Percentiles rank a stretch among this genome's conserved stretches.
Evolutionary conservation across 2,329 filamentous ascomycete species (phyloP).

Genomic region (Allantophomopsis lycopodina): DNA sequence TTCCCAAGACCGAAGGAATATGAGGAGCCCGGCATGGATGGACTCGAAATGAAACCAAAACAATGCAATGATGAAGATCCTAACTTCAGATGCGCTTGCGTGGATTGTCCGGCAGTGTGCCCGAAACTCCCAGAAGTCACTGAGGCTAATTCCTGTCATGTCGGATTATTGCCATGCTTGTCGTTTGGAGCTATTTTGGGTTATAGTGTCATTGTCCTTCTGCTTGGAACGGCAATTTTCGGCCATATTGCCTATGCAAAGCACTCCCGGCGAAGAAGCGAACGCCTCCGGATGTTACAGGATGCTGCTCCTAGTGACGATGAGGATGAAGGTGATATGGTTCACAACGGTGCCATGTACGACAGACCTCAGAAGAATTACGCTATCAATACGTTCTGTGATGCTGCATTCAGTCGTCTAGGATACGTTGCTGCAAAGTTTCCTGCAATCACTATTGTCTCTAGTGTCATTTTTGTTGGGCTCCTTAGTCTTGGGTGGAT

Average conservation of each 20-base stretch:
- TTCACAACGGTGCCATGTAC: slow-evolving; percentile 62
- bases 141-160: slow-evolving; percentile 57
- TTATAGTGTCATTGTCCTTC: slow-evolving; percentile 63
- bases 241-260: slow-evolving; percentile 66
- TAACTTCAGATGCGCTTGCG: slow-evolving; percentile 77
- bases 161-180: slow-evolving; percentile 80
- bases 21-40: slow-evolving; percentile 53
- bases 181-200: slow-evolving; percentile 85
- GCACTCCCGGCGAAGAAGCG: slow-evolving; percentile 61
- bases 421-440: slow-evolving; percentile 73
- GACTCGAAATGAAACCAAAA: slow-evolving; percentile 60
- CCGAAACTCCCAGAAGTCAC: slow-evolving; percentile 68
- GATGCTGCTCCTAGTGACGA: slow-evolving; percentile 78
- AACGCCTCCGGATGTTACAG: slow-evolving; percentile 75
- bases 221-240: slow-evolving; percentile 50
- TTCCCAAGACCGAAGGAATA: slow-evolving; percentile 52
- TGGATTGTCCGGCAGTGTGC: slow-evolving; percentile 82
- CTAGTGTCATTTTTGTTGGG: slow-evolving; percentile 61
- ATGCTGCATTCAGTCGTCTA: slow-evolving; percentile 65
- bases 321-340: slow-evolving; percentile 81
- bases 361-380: slow-evolving; percentile 73
- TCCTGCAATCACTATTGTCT: slow-evolving; percentile 67
- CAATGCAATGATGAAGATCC: slow-evolving; percentile 84
- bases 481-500: slow-evolving; percentile 81
- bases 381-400: slow-evolving; percentile 69